Percentiles rank a stretch among this genome's conserved stretches.
phyloP scores from a whole-genome alignment of 768 basidiomycete genomes.

The Suillus americanus region DNA sequence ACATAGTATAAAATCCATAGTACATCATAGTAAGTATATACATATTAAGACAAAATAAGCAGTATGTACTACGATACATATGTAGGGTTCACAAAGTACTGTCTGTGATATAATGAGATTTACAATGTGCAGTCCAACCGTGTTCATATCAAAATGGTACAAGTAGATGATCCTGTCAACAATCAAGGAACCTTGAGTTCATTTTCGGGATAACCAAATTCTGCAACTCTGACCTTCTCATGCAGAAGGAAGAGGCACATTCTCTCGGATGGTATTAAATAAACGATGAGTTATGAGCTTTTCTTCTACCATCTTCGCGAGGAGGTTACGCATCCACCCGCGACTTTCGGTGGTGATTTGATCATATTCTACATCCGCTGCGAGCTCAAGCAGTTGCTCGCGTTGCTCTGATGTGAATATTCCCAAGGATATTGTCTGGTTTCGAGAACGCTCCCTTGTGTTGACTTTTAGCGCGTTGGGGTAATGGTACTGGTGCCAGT shows the following conservation, averaged over 20 bases:
- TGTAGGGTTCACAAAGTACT: not conserved
- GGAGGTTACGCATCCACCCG: constrained; percentile 20
- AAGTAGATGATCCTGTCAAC: not conserved
- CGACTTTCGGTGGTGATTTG: constrained; percentile 9
- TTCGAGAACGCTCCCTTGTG: constrained; percentile 8
- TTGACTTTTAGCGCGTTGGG: constrained; percentile 29
- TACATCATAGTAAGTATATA: not conserved
- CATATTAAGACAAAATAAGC: not conserved
- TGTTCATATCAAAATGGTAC: not conserved
- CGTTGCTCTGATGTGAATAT: constrained; percentile 24
- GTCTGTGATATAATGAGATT: not conserved
- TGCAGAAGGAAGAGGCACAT: not conserved
- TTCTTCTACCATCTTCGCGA: constrained; percentile 17
- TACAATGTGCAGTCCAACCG: not conserved
- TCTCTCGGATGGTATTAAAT: not conserved
- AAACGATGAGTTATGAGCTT: constrained; percentile 12
- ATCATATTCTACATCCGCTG: constrained; percentile 24
- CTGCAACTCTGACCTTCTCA: not conserved
- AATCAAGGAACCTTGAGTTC: not conserved
- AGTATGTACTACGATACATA: not conserved
- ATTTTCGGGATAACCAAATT: not conserved
- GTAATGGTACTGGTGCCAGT: constrained; percentile 21
- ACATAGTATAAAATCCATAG: not conserved
- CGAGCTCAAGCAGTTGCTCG: constrained; percentile 25
- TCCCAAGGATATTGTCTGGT: constrained; percentile 17